Base-by-base conservation (phyloP, 306 rosid species). In the Quercus rubra region DNA sequence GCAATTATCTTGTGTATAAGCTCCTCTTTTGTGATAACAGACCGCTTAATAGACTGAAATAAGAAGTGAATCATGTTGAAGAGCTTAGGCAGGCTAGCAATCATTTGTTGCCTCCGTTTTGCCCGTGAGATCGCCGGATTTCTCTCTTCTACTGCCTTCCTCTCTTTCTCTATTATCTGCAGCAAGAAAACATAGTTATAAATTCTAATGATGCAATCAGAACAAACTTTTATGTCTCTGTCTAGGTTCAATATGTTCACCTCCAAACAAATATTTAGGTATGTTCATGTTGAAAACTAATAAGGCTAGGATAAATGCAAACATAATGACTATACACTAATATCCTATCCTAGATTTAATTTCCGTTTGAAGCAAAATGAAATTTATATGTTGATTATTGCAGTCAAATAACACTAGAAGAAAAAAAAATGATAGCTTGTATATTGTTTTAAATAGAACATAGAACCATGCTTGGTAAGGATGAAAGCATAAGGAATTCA, bases 121-220 rank as follows among this genome's bases (percentile, higher is more conserved):
- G 97, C 98, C 83, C 78, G 88, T 56, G 93, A 35, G 41, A 35
- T 35, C 8, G 2, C 41, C 8, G 41, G 41, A 35, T 35, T 35
- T 35, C 41, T 35, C 79, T 89, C 99, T 83, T 95, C 97, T 80
- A 78, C 79, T 2, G 89, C 83, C 31, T 82, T 83, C 70, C 77
- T 85, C 86, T 92, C 99, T 75, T 85, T 94, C 75, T 91, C 95
- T 75, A 85, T 84, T 64, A 94, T 87, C 99, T 94, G 92, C 86
- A 82, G 74, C 74, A 74, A 70, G 25, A 31, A 80, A 64, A 13
- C 61, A 73, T 3, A 31, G 21, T 74, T 57, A 46, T 74, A 56
- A 15, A 41, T 38, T 80, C 58, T 15, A 71, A 27, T 62, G 77
- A 43, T 17, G 72, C 54, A 74, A 73, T 59, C 13, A 41, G 52